Conservation (phyloP, 768 basidiomycete species). For the Boletellus ananiceps region DNA sequence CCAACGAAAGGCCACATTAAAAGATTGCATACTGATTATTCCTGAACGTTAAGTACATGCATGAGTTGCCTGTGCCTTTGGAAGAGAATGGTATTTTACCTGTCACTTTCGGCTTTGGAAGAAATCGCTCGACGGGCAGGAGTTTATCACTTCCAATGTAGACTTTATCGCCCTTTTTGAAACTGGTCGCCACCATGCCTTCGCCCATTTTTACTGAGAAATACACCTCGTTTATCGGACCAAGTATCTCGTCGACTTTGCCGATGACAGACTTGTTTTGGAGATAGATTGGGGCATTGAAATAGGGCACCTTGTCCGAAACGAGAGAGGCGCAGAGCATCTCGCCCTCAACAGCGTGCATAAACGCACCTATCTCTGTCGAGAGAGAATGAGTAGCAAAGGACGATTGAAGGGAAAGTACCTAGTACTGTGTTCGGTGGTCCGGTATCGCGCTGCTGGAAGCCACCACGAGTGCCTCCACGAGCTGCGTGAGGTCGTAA, state of each 20-base stretch:
- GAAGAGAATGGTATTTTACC: conserved; percentile 47
- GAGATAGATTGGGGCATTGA: conserved; percentile 97
- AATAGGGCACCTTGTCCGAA: conserved; percentile 92
- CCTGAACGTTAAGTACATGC: conserved; percentile 23
- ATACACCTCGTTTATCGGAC: conserved; percentile 97
- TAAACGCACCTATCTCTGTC: conserved; percentile 87
- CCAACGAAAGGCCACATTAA: conserved; percentile 4
- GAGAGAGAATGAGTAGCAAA: conserved; percentile 6
- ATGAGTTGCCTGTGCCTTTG: conserved; percentile 5
- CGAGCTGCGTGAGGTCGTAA: conserved; percentile 36
- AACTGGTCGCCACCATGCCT: conserved; percentile 92
- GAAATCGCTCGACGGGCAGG: conserved; percentile 91
- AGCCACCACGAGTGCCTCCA: conserved; percentile 67
- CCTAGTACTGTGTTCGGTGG: conserved; percentile 80
- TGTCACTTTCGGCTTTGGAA: conserved; percentile 88
- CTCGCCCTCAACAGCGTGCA: conserved; percentile 96
- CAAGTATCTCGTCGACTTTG: conserved; percentile 99
- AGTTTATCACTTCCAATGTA: conserved; percentile 98
- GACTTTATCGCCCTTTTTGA: conserved; percentile 97
- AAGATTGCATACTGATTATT: conserved; percentile 11
- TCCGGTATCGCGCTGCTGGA: conserved; percentile 65
- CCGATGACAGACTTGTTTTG: conserved; percentile 95
- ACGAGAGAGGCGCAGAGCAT: conserved; percentile 90
- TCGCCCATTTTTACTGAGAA: conserved; percentile 97
- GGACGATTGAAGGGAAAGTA: conserved; percentile 18